Percentiles rank a stretch among this genome's conserved stretches.
phyloP scores from a whole-genome alignment of 2,329 filamentous ascomycete species.

The Aspergillus uvarum region DNA sequence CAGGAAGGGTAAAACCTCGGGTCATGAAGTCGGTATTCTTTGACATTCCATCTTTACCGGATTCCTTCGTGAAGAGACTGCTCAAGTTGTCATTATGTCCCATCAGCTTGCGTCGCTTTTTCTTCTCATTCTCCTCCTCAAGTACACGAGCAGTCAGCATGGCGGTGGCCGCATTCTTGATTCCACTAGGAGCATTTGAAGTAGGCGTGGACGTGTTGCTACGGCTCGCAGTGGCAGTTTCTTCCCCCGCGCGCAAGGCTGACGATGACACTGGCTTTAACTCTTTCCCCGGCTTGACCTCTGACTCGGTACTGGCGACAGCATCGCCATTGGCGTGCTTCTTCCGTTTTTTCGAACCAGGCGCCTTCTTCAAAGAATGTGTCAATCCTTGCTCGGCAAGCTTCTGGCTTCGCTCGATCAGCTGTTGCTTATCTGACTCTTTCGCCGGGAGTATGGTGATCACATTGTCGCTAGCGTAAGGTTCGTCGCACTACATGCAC shows the following conservation, averaged over 20 bases:
- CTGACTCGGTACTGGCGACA: constrained; percentile 33
- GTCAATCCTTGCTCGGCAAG: constrained; percentile 71
- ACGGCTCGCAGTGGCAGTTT: constrained; percentile 20
- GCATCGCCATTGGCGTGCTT: constrained; percentile 55
- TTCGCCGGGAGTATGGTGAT: constrained; percentile 77
- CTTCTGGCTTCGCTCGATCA: constrained; percentile 66
- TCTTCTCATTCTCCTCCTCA: constrained; percentile 78
- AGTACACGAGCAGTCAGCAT: constrained; percentile 82
- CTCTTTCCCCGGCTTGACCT: constrained; percentile 39
- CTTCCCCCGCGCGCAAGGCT: constrained; percentile 8
- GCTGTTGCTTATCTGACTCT: constrained; percentile 66
- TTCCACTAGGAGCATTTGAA: constrained; percentile 53
- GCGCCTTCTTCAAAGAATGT: constrained; percentile 82
- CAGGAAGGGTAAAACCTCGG: constrained; percentile 55
- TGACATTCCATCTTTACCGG: constrained; percentile 38
- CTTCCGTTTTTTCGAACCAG: constrained; percentile 69
- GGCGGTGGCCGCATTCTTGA: constrained; percentile 86
- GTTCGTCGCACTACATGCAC: constrained; percentile 65
- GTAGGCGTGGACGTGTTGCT: constrained; percentile 37
- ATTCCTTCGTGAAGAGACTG: constrained; percentile 53
- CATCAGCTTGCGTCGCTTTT: constrained; percentile 73
- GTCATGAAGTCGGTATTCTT: constrained; percentile 59
- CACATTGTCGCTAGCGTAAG: constrained; percentile 71
- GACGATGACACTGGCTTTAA: constrained; percentile 13
- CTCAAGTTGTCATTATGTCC: constrained; percentile 58